These are phyloP conservation scores for Magnusiomyces fungicola DNA, from an alignment of 1,139 yeast genomes.

Conservation along the genomic window DNA sequence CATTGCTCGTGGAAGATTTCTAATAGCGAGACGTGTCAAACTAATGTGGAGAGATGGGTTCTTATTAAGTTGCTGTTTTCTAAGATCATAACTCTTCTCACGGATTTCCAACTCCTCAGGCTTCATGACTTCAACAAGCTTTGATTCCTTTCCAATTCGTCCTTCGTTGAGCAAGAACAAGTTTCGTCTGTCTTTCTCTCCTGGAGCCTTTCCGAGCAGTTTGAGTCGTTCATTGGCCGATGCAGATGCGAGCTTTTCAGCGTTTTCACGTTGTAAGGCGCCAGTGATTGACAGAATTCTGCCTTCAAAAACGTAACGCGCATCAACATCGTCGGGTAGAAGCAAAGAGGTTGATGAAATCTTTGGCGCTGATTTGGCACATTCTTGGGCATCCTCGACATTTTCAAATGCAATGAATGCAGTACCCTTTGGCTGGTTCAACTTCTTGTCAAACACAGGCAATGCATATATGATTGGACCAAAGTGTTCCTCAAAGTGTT, in stretches of 20 bases:
- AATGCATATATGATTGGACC: constrained; percentile 90
- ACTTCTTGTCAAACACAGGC: constrained; percentile 80
- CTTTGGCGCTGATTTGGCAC: constrained; percentile 73
- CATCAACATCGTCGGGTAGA: constrained; percentile 85
- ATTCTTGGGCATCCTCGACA: constrained; percentile 55
- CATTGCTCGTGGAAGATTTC: constrained; percentile 92
- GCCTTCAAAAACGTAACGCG: constrained; percentile 87
- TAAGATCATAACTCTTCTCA: constrained; percentile 75
- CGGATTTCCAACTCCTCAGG: constrained; percentile 77
- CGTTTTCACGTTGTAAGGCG: constrained; percentile 85
- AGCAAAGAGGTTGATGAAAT: constrained; percentile 70
- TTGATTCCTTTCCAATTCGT: constrained; percentile 73
- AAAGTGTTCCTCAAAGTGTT: constrained; percentile 64
- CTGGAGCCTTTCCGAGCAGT: constrained; percentile 70
- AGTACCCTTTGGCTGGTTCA: constrained; percentile 87
- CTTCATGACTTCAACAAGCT: constrained; percentile 62
- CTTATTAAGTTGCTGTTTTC: constrained; percentile 84
- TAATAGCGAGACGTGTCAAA: constrained; percentile 84
- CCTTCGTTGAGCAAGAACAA: constrained; percentile 89
- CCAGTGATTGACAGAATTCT: constrained; percentile 77
- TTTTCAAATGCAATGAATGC: constrained; percentile 84
- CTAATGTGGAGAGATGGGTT: constrained; percentile 89
- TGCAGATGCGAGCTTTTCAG: constrained; percentile 63
- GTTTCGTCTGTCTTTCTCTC: constrained; percentile 76
- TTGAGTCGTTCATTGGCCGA: constrained; percentile 69